A percentile compares a stretch with the other conserved stretches of the same genome.
Evolutionary conservation across 108 stramenopile species (phyloP).

Genomic region (Pseudonitzschia delicatissima): DNA sequence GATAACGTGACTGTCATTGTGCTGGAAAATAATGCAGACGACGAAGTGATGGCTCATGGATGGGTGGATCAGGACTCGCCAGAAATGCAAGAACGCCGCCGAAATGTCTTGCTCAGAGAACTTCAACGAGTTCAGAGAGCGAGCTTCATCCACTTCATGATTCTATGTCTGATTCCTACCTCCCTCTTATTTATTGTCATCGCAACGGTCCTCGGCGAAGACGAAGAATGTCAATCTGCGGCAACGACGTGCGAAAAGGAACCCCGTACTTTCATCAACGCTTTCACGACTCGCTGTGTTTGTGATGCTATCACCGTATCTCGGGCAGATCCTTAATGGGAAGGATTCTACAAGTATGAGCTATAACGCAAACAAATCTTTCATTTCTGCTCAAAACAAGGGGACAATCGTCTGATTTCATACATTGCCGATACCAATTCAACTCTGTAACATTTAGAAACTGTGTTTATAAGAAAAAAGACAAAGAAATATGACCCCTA

Average conservation of each 20-base stretch:
- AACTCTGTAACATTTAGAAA: too few species aligned
- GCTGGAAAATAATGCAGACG: slow-evolving; percentile 27
- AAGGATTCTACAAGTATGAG: not conserved
- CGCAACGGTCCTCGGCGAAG: slow-evolving; percentile 64
- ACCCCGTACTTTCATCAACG: slow-evolving; percentile 75
- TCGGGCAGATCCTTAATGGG: slow-evolving; percentile 10
- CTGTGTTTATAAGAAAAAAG: too few species aligned
- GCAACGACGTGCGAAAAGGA: slow-evolving; percentile 44
- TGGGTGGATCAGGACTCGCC: slow-evolving; percentile 48
- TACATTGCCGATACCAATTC: too few species aligned
- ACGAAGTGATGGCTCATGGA: slow-evolving; percentile 5
- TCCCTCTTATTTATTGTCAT: slow-evolving; percentile 72
- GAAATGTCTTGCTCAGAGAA: slow-evolving; percentile 51
- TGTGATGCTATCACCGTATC: slow-evolving; percentile 64
- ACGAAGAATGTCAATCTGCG: slow-evolving; percentile 50
- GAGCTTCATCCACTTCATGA: slow-evolving; percentile 72
- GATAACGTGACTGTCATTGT: slow-evolving; percentile 47
- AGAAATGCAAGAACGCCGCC: slow-evolving; percentile 49
- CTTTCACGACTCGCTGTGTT: slow-evolving; percentile 83
- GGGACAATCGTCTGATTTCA: too few species aligned
- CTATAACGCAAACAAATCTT: too few species aligned
- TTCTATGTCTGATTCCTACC: slow-evolving; percentile 80
- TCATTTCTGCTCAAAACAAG: too few species aligned
- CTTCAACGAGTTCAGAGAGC: slow-evolving; percentile 75
- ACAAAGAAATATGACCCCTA: too few species aligned